Evolutionary conservation across 2,329 filamentous ascomycete genomes (phyloP).

Genomic region (Elsinoe australis): DNA sequence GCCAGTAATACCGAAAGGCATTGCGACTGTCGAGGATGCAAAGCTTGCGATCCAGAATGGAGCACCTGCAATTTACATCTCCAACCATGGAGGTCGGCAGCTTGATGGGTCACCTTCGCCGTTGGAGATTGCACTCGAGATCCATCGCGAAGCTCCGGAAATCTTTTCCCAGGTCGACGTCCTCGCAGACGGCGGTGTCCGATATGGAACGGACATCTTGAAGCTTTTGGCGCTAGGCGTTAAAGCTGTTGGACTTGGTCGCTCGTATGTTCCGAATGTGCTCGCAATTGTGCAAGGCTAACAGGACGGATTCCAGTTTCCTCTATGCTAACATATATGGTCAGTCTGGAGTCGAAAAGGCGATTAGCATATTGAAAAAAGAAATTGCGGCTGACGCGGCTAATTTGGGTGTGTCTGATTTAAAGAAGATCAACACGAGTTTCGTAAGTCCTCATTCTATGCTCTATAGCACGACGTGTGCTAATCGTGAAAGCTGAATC

Average conservation of each 20-base stretch:
- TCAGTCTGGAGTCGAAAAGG: neutral
- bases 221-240: conserved; percentile 59
- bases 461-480: too few relatives aligned
- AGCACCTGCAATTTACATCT: conserved; percentile 40
- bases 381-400: neutral
- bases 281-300: too few relatives aligned
- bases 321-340: neutral
- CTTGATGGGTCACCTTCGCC: conserved; percentile 39
- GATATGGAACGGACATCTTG: conserved; percentile 57
- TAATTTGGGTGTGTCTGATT: neutral
- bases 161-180: conserved; percentile 53
- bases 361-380: neutral
- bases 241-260: conserved; percentile 50
- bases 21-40: conserved; percentile 36
- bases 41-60: conserved; percentile 35
- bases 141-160: conserved; percentile 52
- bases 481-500: too few relatives aligned
- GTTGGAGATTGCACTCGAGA: conserved; percentile 54
- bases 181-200: conserved; percentile 55
- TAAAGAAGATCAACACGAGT: neutral
- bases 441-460: neutral
- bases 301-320: too few relatives aligned
- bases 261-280: too few relatives aligned
- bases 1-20: conserved; percentile 31
- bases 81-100: conserved; percentile 42